Evolutionary conservation across 768 basidiomycete genomes (phyloP).

Genomic region (Trametes punicea): DNA sequence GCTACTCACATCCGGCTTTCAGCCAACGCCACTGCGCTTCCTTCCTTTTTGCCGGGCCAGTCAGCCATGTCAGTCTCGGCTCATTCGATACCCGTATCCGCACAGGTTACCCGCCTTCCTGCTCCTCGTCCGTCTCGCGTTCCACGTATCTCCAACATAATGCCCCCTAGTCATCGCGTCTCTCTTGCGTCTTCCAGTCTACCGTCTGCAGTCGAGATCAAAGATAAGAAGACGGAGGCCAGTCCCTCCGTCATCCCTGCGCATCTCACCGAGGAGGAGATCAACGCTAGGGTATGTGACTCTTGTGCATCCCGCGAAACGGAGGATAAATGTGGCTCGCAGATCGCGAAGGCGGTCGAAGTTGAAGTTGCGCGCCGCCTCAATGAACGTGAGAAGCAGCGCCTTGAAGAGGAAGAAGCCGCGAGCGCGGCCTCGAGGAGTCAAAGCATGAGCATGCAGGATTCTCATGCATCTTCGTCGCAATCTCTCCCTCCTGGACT

Average conservation of each 20-base stretch:
- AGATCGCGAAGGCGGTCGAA: constrained; percentile 77
- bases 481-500: constrained; percentile 42
- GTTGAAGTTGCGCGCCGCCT: constrained; percentile 68
- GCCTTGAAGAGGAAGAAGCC: constrained; percentile 22
- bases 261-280: constrained; percentile 63
- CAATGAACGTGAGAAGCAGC: constrained; percentile 35
- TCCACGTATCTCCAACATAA: constrained; percentile 22
- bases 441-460: constrained; percentile 28
- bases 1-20: not conserved
- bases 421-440: not conserved
- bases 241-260: constrained; percentile 4
- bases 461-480: constrained; percentile 21
- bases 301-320: too few relatives aligned
- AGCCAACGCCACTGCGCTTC: not conserved
- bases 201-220: constrained; percentile 4
- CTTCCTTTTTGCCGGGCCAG: constrained; percentile 36
- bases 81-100: constrained; percentile 63
- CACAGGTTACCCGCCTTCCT: constrained; percentile 41
- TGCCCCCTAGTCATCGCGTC: not conserved
- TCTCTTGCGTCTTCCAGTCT: constrained; percentile 8
- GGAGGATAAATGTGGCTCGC: not conserved
- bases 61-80: constrained; percentile 52
- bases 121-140: constrained; percentile 20
- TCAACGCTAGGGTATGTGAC: constrained; percentile 65
- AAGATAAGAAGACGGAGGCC: constrained; percentile 1